phyloP scores from a whole-genome alignment of 371 early-diverging fungal genomes.

The Actinomucor elegans region DNA sequence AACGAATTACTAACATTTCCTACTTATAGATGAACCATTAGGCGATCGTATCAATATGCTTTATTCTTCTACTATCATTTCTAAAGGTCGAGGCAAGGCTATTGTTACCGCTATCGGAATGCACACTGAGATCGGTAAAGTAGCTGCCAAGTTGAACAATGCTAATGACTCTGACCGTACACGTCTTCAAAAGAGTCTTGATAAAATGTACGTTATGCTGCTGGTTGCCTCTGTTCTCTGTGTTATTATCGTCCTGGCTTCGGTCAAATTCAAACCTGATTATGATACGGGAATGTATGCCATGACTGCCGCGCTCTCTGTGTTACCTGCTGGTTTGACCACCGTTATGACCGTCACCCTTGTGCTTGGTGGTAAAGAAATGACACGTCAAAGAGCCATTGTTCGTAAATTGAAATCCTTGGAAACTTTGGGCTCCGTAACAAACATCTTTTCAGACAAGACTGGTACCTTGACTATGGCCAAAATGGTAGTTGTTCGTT shows the following conservation, averaged over 20 bases:
- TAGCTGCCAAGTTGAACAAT: constrained; percentile 78
- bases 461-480: constrained; percentile 62
- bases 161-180: constrained; percentile 63
- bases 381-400: constrained; percentile 35
- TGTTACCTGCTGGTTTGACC: constrained; percentile 42
- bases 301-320: constrained; percentile 40
- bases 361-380: constrained; percentile 42
- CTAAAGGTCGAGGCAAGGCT: constrained; percentile 76
- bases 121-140: constrained; percentile 87
- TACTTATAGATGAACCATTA: constrained; percentile 53
- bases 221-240: constrained; percentile 42
- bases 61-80: constrained; percentile 72
- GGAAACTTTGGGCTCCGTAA: constrained; percentile 91
- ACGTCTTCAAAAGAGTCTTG: constrained; percentile 75
- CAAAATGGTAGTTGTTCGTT: constrained; percentile 74
- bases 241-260: constrained; percentile 66
- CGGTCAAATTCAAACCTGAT: constrained; percentile 41
- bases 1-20: no score
- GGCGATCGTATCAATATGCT: constrained; percentile 77
- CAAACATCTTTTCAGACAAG: constrained; percentile 91
- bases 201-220: constrained; percentile 72
- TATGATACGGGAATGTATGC: constrained; percentile 47
- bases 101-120: constrained; percentile 83
- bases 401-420: constrained; percentile 89
- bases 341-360: constrained; percentile 44